These are phyloP conservation scores for Mycena crocata DNA, from an alignment of 768 basidiomycete genomes.

Conservation along the genomic window DNA sequence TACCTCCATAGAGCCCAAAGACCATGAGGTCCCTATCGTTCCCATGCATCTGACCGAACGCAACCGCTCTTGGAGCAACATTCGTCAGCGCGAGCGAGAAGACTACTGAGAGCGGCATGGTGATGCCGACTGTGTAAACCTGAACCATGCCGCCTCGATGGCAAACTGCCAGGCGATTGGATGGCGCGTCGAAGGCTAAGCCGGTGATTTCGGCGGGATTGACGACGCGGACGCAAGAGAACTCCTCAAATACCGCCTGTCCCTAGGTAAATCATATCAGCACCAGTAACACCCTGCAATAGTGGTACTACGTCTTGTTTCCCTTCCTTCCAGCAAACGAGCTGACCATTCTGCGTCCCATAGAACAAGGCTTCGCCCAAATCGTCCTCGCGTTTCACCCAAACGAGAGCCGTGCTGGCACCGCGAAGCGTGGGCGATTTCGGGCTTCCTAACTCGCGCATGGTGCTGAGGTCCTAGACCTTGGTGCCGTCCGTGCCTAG, in stretches of 20 bases:
- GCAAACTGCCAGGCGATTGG: constrained; percentile 35
- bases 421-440: constrained; percentile 17
- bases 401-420: constrained; percentile 30
- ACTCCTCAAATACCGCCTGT: constrained; percentile 28
- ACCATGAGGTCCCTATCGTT: constrained; percentile 30
- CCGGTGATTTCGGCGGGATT: constrained; percentile 36
- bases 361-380: constrained; percentile 27
- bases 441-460: constrained; percentile 17
- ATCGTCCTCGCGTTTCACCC: constrained; percentile 34
- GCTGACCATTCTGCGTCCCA: constrained; percentile 32
- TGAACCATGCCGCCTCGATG: constrained; percentile 34
- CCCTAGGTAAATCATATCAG: constrained; percentile 14
- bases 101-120: constrained; percentile 26
- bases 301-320: constrained; percentile 20
- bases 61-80: constrained; percentile 33
- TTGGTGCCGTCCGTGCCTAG: constrained; percentile 30
- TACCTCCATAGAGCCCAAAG: constrained; percentile 35
- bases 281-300: constrained; percentile 10
- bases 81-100: constrained; percentile 31
- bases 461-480: constrained; percentile 24
- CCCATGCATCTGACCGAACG: constrained; percentile 28
- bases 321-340: constrained; percentile 32
- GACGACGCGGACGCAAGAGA: constrained; percentile 27
- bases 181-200: constrained; percentile 33
- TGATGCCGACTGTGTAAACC: constrained; percentile 28